Evolutionary conservation across 2,329 filamentous ascomycete species (phyloP).

Genomic region (Chrysosphaeria jannelii): DNA sequence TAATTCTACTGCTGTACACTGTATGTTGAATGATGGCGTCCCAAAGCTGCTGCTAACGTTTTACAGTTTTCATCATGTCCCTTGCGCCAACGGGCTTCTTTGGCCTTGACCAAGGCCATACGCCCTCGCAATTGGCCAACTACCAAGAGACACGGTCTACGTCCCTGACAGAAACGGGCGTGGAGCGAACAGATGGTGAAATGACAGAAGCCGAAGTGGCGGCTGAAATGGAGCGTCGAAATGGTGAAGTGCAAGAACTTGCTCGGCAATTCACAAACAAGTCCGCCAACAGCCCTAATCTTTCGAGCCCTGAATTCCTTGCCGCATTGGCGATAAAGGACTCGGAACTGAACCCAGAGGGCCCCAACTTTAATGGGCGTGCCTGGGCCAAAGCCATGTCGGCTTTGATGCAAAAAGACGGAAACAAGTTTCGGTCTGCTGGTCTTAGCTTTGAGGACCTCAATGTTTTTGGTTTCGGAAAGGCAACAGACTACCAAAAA

Average conservation of each 20-base stretch:
- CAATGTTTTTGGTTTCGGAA: constrained; percentile 36
- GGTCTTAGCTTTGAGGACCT: constrained; percentile 37
- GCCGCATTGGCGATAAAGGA: constrained; percentile 9
- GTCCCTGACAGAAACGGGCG: too few relatives aligned
- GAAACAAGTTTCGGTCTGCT: constrained; percentile 24
- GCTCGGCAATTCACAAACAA: constrained; percentile 19
- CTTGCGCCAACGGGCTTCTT: too few relatives aligned
- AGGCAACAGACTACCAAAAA: constrained; percentile 39
- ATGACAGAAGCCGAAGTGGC: constrained; percentile 11
- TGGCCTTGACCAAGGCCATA: too few relatives aligned
- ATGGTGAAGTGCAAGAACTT: constrained; percentile 21
- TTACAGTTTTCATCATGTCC: too few relatives aligned
- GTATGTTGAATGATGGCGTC: too few relatives aligned
- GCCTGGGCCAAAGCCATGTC: constrained; percentile 30
- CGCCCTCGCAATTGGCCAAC: too few relatives aligned
- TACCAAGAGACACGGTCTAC: too few relatives aligned
- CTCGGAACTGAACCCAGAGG: constrained; percentile 18
- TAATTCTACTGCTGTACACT: too few relatives aligned
- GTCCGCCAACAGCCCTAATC: constrained; percentile 9
- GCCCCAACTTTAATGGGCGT: constrained; percentile 18
- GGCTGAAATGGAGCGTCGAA: constrained; percentile 18
- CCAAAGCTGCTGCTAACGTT: too few relatives aligned
- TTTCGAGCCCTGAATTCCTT: constrained; percentile 14
- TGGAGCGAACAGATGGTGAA: too few relatives aligned
- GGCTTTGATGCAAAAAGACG: constrained; percentile 18